phyloP scores from a whole-genome alignment of 2,329 filamentous ascomycete species.

The Basipetospora chlamydospora region DNA sequence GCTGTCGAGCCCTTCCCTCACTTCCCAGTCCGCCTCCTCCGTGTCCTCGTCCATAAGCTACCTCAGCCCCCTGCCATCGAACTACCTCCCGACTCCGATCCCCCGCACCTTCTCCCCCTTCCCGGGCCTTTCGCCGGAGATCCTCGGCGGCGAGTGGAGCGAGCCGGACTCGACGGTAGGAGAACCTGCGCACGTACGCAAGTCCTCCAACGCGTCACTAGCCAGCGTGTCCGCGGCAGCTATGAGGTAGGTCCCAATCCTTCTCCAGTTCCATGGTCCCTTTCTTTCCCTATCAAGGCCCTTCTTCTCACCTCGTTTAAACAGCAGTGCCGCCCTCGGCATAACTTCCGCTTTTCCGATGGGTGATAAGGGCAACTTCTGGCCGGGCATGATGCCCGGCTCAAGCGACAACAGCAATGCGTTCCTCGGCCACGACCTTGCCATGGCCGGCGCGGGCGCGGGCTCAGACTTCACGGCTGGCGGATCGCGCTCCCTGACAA shows the following conservation, averaged over 20 bases:
- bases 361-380: constrained; percentile 35
- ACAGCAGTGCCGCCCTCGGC: constrained; percentile 30
- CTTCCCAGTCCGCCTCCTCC: constrained; percentile 1
- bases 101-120: constrained; percentile 15
- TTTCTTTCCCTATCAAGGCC: neutral
- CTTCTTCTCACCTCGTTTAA: constrained; percentile 7
- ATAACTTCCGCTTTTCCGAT: constrained; percentile 37
- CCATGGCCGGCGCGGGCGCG: constrained; percentile 31
- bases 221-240: constrained; percentile 9
- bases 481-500: constrained; percentile 38
- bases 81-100: constrained; percentile 12
- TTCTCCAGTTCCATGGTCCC: constrained; percentile 3
- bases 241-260: constrained; percentile 20
- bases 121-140: constrained; percentile 13
- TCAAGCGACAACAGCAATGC: constrained; percentile 11
- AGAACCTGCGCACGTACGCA: constrained; percentile 6
- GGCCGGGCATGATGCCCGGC: constrained; percentile 25
- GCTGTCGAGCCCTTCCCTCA: constrained; percentile 4
- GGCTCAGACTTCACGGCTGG: constrained; percentile 33
- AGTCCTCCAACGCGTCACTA: constrained; percentile 9
- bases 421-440: constrained; percentile 30
- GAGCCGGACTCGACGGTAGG: constrained; percentile 8
- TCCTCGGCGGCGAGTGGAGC: constrained; percentile 18
- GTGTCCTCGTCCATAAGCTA: constrained; percentile 11
- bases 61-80: constrained; percentile 11